phyloP scores from a whole-genome alignment of 2,329 filamentous ascomycete species.

The Cladorrhinum sp. region DNA sequence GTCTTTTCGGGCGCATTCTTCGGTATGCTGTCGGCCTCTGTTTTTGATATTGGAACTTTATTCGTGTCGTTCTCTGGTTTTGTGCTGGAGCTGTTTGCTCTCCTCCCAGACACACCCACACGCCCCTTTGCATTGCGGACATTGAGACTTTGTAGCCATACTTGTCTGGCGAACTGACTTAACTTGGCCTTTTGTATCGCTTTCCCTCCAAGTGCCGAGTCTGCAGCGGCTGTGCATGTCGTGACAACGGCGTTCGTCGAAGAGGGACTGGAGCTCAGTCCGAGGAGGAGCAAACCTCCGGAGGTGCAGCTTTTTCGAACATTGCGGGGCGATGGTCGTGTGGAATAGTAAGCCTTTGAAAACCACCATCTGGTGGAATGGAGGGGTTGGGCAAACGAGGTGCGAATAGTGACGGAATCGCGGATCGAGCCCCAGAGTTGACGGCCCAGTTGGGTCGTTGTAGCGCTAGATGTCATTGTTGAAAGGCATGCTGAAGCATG shows the following conservation, averaged over 20 bases:
- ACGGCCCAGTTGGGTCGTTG: slow-evolving; percentile 36
- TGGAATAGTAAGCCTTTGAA: slow-evolving; percentile 29
- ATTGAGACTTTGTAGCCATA: slow-evolving; percentile 37
- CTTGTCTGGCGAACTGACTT: slow-evolving; percentile 36
- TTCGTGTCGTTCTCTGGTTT: slow-evolving; percentile 25
- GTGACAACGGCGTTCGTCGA: slow-evolving; percentile 39
- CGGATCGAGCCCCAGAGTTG: slow-evolving; percentile 34
- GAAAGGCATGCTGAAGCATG: slow-evolving; percentile 28
- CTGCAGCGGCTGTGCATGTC: slow-evolving; percentile 39
- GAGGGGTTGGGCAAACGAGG: slow-evolving; percentile 10
- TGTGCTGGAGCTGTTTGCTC: slow-evolving; percentile 33
- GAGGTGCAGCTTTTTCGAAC: slow-evolving; percentile 52
- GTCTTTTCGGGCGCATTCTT: slow-evolving; percentile 3
- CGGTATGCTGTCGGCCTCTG: slow-evolving; percentile 7
- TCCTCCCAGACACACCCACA: slow-evolving; percentile 28
- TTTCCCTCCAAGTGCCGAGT: slow-evolving; percentile 33
- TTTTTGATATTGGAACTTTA: slow-evolving; percentile 5
- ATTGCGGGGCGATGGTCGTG: slow-evolving; percentile 37
- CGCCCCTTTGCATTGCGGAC: slow-evolving; percentile 26
- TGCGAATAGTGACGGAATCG: slow-evolving; percentile 27
- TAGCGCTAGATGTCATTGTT: slow-evolving; percentile 35
- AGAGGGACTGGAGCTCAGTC: slow-evolving; percentile 40
- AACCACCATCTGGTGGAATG: slow-evolving; percentile 28
- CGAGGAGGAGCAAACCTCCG: slow-evolving; percentile 51
- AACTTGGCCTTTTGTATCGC: slow-evolving; percentile 33